Percentiles rank a stretch among this genome's conserved stretches.
phyloP scores from a whole-genome alignment of 2,329 filamentous ascomycete genomes.

The Epicoccum sorghinum region DNA sequence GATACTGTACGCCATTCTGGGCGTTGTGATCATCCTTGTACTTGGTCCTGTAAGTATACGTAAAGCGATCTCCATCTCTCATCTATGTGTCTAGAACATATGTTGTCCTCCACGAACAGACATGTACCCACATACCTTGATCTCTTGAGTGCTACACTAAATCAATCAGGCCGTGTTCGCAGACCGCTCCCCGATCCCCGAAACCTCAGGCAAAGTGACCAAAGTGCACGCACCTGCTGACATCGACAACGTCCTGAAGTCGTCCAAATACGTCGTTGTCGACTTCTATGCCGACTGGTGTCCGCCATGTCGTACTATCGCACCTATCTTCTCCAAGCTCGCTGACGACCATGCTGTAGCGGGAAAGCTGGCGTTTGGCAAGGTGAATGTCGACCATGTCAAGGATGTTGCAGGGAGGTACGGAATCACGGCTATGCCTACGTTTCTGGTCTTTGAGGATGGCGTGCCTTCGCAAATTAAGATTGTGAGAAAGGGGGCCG shows the following conservation, averaged over 20 bases:
- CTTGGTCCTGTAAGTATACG: constrained; percentile 8
- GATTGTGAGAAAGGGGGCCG: constrained; percentile 14
- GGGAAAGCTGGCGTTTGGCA: constrained; percentile 56
- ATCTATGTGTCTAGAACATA: neutral
- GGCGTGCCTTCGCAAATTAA: constrained; percentile 20
- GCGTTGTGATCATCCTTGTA: constrained; percentile 11
- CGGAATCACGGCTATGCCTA: constrained; percentile 51
- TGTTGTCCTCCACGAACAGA: neutral
- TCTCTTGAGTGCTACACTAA: neutral
- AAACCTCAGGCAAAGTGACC: constrained; percentile 7
- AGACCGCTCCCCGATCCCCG: constrained; percentile 11
- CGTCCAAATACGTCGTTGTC: constrained; percentile 9
- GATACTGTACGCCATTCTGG: constrained; percentile 10
- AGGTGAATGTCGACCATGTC: constrained; percentile 60
- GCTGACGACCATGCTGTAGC: constrained; percentile 53
- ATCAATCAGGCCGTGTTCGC: constrained; percentile 10
- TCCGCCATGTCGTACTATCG: constrained; percentile 60
- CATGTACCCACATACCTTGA: no score
- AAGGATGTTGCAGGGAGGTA: constrained; percentile 54
- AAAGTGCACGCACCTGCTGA: neutral
- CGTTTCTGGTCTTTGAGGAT: constrained; percentile 28
- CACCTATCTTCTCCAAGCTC: constrained; percentile 57
- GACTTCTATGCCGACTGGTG: constrained; percentile 52
- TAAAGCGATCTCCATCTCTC: no score
- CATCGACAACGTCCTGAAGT: neutral